Evolutionary conservation across 768 basidiomycete species (phyloP).

Genomic region (Suillus subalutaceus): DNA sequence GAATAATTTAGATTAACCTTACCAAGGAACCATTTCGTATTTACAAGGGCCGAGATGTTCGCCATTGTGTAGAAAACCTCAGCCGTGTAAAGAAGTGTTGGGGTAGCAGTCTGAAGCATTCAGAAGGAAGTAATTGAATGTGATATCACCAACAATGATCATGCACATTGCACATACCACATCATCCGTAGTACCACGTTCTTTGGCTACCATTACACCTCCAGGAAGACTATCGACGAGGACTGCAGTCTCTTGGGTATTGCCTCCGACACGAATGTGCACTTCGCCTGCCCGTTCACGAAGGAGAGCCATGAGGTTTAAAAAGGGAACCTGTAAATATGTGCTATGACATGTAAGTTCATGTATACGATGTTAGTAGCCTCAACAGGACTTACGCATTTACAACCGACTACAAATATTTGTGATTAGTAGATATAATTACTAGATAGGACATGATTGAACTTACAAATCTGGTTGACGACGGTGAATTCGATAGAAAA

Average conservation of each 20-base stretch:
- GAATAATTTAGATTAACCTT: not conserved
- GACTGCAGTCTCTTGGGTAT: constrained; percentile 49
- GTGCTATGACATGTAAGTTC: constrained; percentile 17
- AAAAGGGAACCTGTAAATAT: constrained; percentile 38
- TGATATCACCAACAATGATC: constrained; percentile 29
- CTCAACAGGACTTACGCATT: constrained; percentile 15
- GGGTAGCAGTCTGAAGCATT: constrained; percentile 45
- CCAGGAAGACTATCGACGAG: constrained; percentile 29
- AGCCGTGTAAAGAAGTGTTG: constrained; percentile 49
- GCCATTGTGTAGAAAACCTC: constrained; percentile 54
- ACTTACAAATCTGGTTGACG: constrained; percentile 50
- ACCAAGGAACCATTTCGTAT: constrained; percentile 53
- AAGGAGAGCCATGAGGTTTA: constrained; percentile 51
- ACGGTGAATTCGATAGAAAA: constrained; percentile 70
- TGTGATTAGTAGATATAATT: not conserved
- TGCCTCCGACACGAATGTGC: constrained; percentile 50
- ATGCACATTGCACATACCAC: constrained; percentile 22
- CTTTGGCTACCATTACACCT: constrained; percentile 34
- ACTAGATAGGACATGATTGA: not conserved
- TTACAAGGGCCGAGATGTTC: constrained; percentile 46
- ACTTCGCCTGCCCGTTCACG: constrained; percentile 47
- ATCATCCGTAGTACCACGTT: constrained; percentile 20
- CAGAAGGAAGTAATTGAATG: constrained; percentile 25
- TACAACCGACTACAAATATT: constrained; percentile 14
- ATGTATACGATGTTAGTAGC: not conserved